Evolutionary conservation across 164 flowering plant species (phyloP).

Genomic region (Cinnamomum micranthum): DNA sequence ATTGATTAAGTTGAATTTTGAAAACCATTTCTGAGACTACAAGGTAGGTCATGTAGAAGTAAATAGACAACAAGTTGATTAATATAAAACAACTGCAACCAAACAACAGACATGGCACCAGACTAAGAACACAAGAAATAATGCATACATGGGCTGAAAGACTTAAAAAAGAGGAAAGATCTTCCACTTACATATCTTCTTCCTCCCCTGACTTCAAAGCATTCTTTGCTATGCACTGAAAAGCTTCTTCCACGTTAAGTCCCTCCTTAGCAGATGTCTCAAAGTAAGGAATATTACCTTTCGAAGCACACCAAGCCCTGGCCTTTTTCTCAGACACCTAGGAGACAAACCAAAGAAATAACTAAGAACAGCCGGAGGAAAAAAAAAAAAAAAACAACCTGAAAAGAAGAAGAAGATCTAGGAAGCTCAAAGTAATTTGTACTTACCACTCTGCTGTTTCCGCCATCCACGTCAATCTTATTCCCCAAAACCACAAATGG

Average conservation of each 20-base stretch:
- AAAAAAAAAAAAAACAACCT: neutral
- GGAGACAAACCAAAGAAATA: neutral
- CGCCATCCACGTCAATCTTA: constrained; percentile 87
- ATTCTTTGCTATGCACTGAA: constrained; percentile 83
- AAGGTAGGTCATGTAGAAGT: no score
- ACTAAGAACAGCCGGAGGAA: neutral
- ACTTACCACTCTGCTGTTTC: constrained; percentile 89
- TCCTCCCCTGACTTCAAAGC: constrained; percentile 82
- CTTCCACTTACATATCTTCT: constrained; percentile 76
- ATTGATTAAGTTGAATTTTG: no score
- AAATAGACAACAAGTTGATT: no score
- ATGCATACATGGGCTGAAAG: no score
- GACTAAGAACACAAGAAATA: no score
- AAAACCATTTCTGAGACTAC: no score
- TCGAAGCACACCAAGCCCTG: constrained; percentile 92
- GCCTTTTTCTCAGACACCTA: constrained; percentile 96
- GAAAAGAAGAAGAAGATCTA: neutral
- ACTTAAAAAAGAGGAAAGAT: neutral
- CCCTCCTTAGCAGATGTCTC: constrained; percentile 98
- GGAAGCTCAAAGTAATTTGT: neutral
- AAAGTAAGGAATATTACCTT: constrained; percentile 91
- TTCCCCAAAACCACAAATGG: constrained; percentile 94
- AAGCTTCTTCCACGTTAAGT: constrained; percentile 81
- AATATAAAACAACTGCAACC: no score
- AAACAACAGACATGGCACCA: no score